Percentiles rank a stretch among this genome's conserved stretches.
Conservation (phyloP, 345 rosid species). For the Gynandropsis gynandra region DNA sequence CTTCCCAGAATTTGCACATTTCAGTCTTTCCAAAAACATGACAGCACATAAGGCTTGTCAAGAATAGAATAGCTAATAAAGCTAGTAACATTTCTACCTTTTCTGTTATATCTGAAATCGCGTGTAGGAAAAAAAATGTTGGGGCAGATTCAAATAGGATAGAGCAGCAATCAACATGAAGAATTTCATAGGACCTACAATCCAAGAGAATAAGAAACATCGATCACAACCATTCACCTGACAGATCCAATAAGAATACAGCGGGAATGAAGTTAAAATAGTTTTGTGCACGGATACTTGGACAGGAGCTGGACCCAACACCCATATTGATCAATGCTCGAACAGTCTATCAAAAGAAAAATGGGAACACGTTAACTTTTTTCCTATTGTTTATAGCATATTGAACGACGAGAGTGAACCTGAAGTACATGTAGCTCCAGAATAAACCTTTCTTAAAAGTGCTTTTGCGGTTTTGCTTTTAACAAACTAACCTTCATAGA, state of each 20-base stretch:
- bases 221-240: not conserved
- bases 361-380: not conserved
- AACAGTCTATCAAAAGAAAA: conserved; percentile 43
- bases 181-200: conserved; percentile 63
- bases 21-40: no score
- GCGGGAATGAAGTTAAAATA: conserved; percentile 1
- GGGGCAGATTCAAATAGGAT: conserved; percentile 53
- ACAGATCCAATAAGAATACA: not conserved
- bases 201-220: not conserved
- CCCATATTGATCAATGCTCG: conserved; percentile 64
- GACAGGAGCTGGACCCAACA: conserved; percentile 69
- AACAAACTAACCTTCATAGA: no score
- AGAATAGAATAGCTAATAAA: no score
- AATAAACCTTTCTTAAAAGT: conserved; percentile 68
- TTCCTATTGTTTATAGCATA: not conserved
- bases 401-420: not conserved
- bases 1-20: no score
- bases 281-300: conserved; percentile 41
- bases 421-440: conserved; percentile 1
- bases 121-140: conserved; percentile 93
- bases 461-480: conserved; percentile 56
- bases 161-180: conserved; percentile 79
- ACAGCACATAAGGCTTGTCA: no score
- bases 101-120: no score
- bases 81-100: no score